A percentile compares a stretch with the other conserved stretches of the same genome.
These are phyloP conservation scores for Eurotiales sp. DNA, from an alignment of 2,329 filamentous ascomycete species.

Conservation along the genomic window DNA sequence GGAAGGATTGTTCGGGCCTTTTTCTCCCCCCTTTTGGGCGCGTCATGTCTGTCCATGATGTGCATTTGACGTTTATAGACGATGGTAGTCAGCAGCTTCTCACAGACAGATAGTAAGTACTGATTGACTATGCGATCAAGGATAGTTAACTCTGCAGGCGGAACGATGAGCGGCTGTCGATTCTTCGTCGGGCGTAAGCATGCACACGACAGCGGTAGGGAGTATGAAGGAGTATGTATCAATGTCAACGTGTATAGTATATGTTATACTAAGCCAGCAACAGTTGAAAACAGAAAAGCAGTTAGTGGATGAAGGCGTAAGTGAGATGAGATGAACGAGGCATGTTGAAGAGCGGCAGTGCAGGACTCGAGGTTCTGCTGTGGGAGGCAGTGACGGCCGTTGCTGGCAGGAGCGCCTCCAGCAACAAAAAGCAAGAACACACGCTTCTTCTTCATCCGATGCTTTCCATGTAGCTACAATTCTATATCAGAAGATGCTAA, in stretches of 20 bases:
- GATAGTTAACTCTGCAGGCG: slow-evolving; percentile 2
- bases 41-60: background rate
- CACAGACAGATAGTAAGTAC: background rate
- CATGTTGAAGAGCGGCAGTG: background rate
- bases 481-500: too few species aligned
- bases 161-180: background rate
- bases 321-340: background rate
- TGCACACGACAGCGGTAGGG: background rate
- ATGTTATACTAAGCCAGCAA: background rate
- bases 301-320: background rate
- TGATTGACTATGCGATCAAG: background rate
- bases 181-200: background rate
- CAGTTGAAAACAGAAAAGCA: background rate
- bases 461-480: too few species aligned
- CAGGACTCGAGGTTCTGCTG: background rate
- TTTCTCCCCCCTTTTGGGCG: background rate
- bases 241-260: slow-evolving; percentile 8
- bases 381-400: background rate
- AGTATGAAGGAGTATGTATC: background rate
- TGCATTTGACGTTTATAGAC: background rate
- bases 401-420: background rate
- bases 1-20: background rate
- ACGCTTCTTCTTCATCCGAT: background rate
- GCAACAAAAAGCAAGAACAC: background rate
- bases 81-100: background rate